phyloP scores from a whole-genome alignment of 257 asterid species.

The Solanum sitiens region DNA sequence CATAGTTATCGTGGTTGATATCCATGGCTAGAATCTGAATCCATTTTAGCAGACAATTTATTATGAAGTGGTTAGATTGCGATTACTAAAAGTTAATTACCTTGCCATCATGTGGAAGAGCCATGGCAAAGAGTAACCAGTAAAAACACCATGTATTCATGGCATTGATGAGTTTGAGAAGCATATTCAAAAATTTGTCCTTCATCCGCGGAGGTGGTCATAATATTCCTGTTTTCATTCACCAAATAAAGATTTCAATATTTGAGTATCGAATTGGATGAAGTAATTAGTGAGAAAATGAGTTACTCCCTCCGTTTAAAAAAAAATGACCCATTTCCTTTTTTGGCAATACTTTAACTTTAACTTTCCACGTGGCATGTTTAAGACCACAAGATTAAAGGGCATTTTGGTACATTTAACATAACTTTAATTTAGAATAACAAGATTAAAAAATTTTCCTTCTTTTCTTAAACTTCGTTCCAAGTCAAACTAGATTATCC shows the following conservation, averaged over 20 bases:
- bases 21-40: constrained; percentile 39
- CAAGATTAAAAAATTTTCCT: too few relatives aligned
- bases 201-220: neutral
- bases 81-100: neutral
- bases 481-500: too few relatives aligned
- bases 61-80: too few relatives aligned
- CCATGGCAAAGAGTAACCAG: constrained; percentile 53
- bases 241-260: neutral
- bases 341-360: too few relatives aligned
- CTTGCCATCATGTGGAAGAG: constrained; percentile 44
- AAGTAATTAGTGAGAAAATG: neutral
- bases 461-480: too few relatives aligned
- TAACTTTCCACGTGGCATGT: too few relatives aligned
- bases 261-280: neutral
- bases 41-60: neutral
- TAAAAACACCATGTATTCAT: constrained; percentile 46
- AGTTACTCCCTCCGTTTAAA: too few relatives aligned
- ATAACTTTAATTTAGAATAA: too few relatives aligned
- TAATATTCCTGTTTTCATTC: neutral
- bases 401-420: too few relatives aligned
- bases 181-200: constrained; percentile 33
- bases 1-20: constrained; percentile 37
- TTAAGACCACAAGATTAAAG: too few relatives aligned
- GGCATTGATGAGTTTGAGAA: constrained; percentile 40
- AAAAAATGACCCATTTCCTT: too few relatives aligned